A percentile compares a stretch with the other conserved stretches of the same genome.
Conservation (phyloP, 257 asterid species). For the Agastache rugosa region DNA sequence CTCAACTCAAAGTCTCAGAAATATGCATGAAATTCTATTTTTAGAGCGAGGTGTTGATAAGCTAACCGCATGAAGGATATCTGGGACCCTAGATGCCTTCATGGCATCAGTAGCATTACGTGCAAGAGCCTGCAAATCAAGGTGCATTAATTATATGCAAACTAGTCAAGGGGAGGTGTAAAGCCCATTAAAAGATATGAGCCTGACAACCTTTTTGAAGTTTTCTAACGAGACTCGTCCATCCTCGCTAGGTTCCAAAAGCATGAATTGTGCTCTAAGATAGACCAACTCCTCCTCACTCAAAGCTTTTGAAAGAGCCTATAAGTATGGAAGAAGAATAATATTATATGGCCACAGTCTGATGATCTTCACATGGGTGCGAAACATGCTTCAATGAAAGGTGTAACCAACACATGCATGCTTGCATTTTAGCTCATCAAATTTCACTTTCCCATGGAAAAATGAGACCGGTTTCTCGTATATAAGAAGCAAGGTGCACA, state of each 20-base stretch:
- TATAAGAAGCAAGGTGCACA: too few species aligned
- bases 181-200: neutral
- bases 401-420: too few species aligned
- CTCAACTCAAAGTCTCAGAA: too few species aligned
- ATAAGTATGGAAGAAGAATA: conserved; percentile 17
- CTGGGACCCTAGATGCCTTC: conserved; percentile 87
- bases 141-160: too few species aligned
- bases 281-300: conserved; percentile 85
- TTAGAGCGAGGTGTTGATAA: neutral
- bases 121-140: conserved; percentile 72
- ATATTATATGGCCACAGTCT: neutral
- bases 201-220: conserved; percentile 66
- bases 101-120: conserved; percentile 87
- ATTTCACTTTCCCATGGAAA: neutral
- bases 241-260: conserved; percentile 83
- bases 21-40: neutral
- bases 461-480: too few species aligned
- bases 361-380: neutral
- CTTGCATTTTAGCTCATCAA: neutral
- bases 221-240: conserved; percentile 79
- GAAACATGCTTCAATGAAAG: too few species aligned
- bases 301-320: conserved; percentile 94
- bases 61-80: conserved; percentile 78
- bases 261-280: conserved; percentile 89
- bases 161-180: too few species aligned